These are phyloP conservation scores for Rhizophagus prolifer DNA, from an alignment of 192 early-diverging fungal species.

Conservation along the genomic window DNA sequence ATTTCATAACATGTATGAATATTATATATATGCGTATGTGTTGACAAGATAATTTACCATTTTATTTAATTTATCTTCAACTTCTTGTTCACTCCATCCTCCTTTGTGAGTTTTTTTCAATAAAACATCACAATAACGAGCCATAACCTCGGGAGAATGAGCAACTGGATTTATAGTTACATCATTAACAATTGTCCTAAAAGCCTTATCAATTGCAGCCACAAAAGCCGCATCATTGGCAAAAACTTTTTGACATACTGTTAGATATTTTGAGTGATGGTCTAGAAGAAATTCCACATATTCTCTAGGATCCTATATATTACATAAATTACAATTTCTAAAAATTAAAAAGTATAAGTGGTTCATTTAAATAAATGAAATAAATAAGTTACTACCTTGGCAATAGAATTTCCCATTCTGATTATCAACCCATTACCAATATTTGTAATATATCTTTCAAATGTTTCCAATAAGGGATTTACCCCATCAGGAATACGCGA, in stretches of 20 bases:
- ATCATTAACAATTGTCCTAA: slow-evolving; percentile 71
- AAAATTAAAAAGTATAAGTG: not conserved
- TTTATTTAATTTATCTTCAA: slow-evolving; percentile 63
- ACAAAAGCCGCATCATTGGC: slow-evolving; percentile 65
- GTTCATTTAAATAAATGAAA: not conserved
- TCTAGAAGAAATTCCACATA: slow-evolving; percentile 68
- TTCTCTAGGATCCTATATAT: slow-evolving; percentile 65
- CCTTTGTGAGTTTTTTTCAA: slow-evolving; percentile 62
- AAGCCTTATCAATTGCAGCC: slow-evolving; percentile 81
- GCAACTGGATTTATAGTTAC: slow-evolving; percentile 47
- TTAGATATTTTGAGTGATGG: slow-evolving; percentile 64
- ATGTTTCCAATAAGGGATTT: slow-evolving; percentile 55
- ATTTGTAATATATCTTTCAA: slow-evolving; percentile 63
- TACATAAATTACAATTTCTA: not conserved
- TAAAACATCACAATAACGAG: slow-evolving; percentile 75
- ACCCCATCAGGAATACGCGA: slow-evolving; percentile 65
- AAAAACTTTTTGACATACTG: slow-evolving; percentile 61
- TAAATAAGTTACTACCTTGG: slow-evolving; percentile 44
- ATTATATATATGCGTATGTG: too few relatives aligned
- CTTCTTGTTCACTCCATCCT: slow-evolving; percentile 57
- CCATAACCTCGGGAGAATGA: slow-evolving; percentile 73
- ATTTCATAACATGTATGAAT: not conserved
- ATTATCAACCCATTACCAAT: slow-evolving; percentile 58
- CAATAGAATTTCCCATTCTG: slow-evolving; percentile 39
- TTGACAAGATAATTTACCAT: slow-evolving; percentile 46